Base-by-base conservation (phyloP, 2,329 filamentous ascomycete genomes). In the Diaporthe batatas region DNA sequence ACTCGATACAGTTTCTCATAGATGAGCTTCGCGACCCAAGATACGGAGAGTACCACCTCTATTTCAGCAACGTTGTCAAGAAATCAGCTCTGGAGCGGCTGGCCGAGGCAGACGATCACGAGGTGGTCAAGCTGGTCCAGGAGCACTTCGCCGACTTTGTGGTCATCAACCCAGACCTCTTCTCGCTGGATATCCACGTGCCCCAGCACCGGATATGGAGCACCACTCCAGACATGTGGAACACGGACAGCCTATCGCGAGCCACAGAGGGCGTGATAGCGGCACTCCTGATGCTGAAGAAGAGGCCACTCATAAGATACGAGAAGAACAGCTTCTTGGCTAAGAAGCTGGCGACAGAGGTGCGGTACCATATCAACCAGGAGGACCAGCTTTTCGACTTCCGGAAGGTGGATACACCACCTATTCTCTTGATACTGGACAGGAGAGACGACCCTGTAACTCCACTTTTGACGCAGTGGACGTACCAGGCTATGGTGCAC, bases 401-500 rank as follows among this genome's bases (percentile, higher is more conserved):
- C 81, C 90, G 96, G 76, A 95, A 94, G 81, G 93, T 95, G 68
- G 96, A 99, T 81, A 99, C 96, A 0, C 94, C 96, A 11, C 96
- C 97, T 0, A 95, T 99, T 77, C 86, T 99, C 18, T 87, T 99
- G 44, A 90, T 99, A 70, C 84, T 99, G 39, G 96, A 99, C 82
- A 91, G 96, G 54, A 90, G 96, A 81, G 95, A 98, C 80, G 96
- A 99, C 79, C 96, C 96, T 0, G 93, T 98, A 67, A 99, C 96
- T 4, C 96, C 96, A 0, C 85, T 99, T 14, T 88, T 99, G 64
- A 98, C 95, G 3, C 96, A 99, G 81, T 99, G 96, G 96, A 99
- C 96, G 34, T 99, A 99, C 79, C 96, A 99, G 83, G 96, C 96
- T n/a, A 99, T 99, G 95, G 96, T 99, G 0, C 96, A 99, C 80